phyloP scores from a whole-genome alignment of 345 rosid species.

The Acer campestre region DNA sequence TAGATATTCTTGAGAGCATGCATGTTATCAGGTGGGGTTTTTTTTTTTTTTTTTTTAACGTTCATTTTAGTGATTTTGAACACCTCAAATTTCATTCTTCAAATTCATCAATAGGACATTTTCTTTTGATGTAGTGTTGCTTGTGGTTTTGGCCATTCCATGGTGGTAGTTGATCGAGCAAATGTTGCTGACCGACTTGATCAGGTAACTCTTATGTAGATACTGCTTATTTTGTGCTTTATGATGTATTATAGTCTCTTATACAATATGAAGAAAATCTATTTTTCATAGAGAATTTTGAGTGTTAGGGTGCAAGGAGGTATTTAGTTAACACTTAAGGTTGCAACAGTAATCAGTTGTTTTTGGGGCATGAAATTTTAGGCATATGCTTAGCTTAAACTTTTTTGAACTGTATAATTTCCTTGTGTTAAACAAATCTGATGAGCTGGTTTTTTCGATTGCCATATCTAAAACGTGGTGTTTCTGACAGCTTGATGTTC shows the following conservation, averaged over 20 bases:
- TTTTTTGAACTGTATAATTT: background rate
- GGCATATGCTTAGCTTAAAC: background rate
- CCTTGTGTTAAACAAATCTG: background rate
- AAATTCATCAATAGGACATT: background rate
- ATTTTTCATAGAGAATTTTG: background rate
- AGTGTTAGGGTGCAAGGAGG: background rate
- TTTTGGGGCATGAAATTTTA: background rate
- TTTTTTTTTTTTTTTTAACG: background rate
- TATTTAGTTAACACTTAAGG: background rate
- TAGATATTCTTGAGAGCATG: constrained; percentile 89
- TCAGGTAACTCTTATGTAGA: constrained; percentile 55
- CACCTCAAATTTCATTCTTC: constrained; percentile 6
- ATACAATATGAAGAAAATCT: background rate
- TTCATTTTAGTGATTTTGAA: background rate
- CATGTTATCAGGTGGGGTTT: constrained; percentile 74
- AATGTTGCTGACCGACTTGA: constrained; percentile 70
- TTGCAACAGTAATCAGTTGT: background rate
- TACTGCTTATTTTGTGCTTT: constrained; percentile 2
- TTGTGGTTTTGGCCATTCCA: constrained; percentile 83
- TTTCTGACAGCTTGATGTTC: constrained; percentile 68
- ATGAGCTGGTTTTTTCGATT: too few relatives aligned
- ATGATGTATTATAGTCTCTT: background rate
- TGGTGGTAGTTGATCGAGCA: constrained; percentile 84
- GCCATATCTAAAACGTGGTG: constrained; percentile 13
- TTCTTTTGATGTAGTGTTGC: constrained; percentile 65